Evolutionary conservation across 208 protist species (phyloP).

Genomic region (Leishmania turanica): DNA sequence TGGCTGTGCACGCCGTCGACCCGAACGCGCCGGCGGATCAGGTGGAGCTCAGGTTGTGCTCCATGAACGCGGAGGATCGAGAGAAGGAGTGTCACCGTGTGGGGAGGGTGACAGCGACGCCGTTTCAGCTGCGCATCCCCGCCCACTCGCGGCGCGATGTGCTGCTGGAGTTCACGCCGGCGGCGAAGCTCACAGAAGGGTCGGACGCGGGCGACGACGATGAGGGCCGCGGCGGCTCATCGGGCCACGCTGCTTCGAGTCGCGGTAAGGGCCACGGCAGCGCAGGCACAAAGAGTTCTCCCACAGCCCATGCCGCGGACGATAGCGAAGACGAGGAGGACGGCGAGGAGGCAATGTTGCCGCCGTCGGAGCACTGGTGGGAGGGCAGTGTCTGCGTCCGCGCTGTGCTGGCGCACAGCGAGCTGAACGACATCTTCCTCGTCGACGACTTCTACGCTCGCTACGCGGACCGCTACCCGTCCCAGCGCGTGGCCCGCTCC

Average conservation of each 20-base stretch:
- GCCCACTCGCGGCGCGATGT: constrained; percentile 71
- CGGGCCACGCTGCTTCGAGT: background rate
- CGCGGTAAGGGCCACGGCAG: background rate
- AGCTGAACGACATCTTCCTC: constrained; percentile 88
- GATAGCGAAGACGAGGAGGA: constrained; percentile 38
- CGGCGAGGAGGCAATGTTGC: constrained; percentile 52
- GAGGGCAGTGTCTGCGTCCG: constrained; percentile 80
- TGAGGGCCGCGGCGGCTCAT: background rate
- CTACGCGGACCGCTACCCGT: constrained; percentile 69
- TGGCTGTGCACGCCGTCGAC: constrained; percentile 76
- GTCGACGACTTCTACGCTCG: constrained; percentile 90
- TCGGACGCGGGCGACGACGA: constrained; percentile 1
- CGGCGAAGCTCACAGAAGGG: constrained; percentile 35
- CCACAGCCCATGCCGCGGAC: background rate
- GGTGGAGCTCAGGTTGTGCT: constrained; percentile 64
- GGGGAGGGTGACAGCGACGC: constrained; percentile 52
- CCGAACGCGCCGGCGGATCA: constrained; percentile 52
- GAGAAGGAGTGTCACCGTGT: constrained; percentile 38
- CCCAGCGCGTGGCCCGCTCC: constrained; percentile 34
- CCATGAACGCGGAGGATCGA: constrained; percentile 44
- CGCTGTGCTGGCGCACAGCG: constrained; percentile 63
- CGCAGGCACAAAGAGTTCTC: no score
- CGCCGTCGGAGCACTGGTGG: constrained; percentile 46
- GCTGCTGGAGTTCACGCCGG: constrained; percentile 77
- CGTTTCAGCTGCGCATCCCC: constrained; percentile 65